Percentiles rank a stretch among this genome's conserved stretches.
These are phyloP conservation scores for Pyrenophora graminea DNA, from an alignment of 2,329 filamentous ascomycete genomes.

Conservation along the genomic window DNA sequence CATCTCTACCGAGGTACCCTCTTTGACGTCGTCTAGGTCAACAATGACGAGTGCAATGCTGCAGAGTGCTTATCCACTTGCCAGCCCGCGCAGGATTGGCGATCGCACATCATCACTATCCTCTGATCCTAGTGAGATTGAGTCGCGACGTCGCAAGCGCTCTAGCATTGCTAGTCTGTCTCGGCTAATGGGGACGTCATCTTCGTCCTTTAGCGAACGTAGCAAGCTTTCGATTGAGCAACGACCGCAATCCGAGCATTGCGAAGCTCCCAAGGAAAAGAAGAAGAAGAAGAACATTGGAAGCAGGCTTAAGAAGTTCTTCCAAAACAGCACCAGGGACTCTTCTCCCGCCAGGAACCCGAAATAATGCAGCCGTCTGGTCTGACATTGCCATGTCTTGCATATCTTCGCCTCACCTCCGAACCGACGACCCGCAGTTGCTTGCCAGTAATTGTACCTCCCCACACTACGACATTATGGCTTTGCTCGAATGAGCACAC, in stretches of 20 bases:
- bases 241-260: constrained; percentile 53
- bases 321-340: constrained; percentile 59
- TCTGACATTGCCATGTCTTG: constrained; percentile 6
- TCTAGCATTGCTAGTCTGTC: constrained; percentile 78
- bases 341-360: constrained; percentile 28
- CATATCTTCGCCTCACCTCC: constrained; percentile 20
- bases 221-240: constrained; percentile 75
- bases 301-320: constrained; percentile 73
- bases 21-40: constrained; percentile 74
- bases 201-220: constrained; percentile 66
- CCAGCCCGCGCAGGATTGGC: constrained; percentile 49
- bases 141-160: constrained; percentile 67
- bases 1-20: constrained; percentile 75
- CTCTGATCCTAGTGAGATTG: constrained; percentile 47
- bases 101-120: constrained; percentile 49
- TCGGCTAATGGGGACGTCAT: constrained; percentile 69
- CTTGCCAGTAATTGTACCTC: constrained; percentile 24
- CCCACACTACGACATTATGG: constrained; percentile 43
- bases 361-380: constrained; percentile 10
- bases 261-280: constrained; percentile 63
- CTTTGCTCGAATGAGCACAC: constrained; percentile 23
- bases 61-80: constrained; percentile 56
- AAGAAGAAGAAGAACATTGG: constrained; percentile 73
- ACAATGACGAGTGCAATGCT: constrained; percentile 70
- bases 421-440: constrained; percentile 27